These are phyloP conservation scores for Podaxis sp. DNA, from an alignment of 768 basidiomycete genomes.

Conservation along the genomic window DNA sequence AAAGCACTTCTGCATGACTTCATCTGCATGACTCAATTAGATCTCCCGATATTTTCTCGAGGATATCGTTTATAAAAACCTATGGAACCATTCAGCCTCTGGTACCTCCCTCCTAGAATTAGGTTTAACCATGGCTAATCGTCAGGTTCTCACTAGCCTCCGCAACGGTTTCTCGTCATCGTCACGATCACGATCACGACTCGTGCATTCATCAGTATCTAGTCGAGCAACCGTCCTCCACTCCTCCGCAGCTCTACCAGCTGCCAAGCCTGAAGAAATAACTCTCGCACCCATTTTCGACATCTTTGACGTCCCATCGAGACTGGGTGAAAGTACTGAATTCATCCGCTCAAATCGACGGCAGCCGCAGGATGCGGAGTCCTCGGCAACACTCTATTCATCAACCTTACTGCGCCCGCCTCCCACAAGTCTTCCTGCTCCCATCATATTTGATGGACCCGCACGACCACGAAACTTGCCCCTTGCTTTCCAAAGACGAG, in stretches of 20 bases:
- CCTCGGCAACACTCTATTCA: slow-evolving; percentile 11
- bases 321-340: slow-evolving; percentile 30
- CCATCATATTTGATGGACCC: slow-evolving; percentile 46
- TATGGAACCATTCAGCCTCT: neutral
- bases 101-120: slow-evolving; percentile 10
- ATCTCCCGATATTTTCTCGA: slow-evolving; percentile 10
- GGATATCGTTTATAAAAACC: neutral
- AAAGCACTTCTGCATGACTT: slow-evolving; percentile 5
- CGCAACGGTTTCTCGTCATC: slow-evolving; percentile 15
- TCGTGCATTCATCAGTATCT: slow-evolving; percentile 21
- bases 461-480: slow-evolving; percentile 28
- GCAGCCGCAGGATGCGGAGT: neutral
- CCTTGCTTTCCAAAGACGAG: slow-evolving; percentile 19
- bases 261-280: slow-evolving; percentile 20
- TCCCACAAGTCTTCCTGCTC: slow-evolving; percentile 35
- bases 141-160: slow-evolving; percentile 16
- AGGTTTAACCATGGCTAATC: slow-evolving; percentile 8
- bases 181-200: slow-evolving; percentile 18
- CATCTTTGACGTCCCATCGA: slow-evolving; percentile 46
- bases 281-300: slow-evolving; percentile 36
- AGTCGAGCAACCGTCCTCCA: slow-evolving; percentile 19
- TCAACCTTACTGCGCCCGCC: slow-evolving; percentile 17
- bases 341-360: slow-evolving; percentile 17
- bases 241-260: slow-evolving; percentile 14
- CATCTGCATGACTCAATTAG: slow-evolving; percentile 3